Evolutionary conservation across 108 stramenopile species (phyloP).

Genomic region (Discostella stelligeroides): DNA sequence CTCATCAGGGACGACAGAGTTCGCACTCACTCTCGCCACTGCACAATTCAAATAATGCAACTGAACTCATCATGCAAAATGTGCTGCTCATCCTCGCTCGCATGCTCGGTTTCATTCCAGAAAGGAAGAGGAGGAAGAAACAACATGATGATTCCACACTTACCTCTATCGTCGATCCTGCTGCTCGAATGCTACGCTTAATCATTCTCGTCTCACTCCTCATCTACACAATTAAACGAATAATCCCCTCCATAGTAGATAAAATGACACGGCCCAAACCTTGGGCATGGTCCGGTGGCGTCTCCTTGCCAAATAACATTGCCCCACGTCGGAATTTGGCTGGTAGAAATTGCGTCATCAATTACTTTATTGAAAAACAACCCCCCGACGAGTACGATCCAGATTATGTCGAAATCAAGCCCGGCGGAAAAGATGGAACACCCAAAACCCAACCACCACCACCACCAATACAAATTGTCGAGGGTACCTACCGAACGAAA

Average conservation of each 20-base stretch:
- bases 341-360: constrained; percentile 60
- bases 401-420: constrained; percentile 51
- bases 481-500: constrained; percentile 60
- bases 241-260: constrained; percentile 27
- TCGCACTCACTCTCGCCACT: constrained; percentile 1
- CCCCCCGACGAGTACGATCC: constrained; percentile 59
- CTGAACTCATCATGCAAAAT: constrained; percentile 13
- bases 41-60: not conserved
- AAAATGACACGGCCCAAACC: constrained; percentile 28
- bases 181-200: constrained; percentile 35
- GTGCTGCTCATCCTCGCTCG: constrained; percentile 24
- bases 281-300: constrained; percentile 43
- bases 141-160: not conserved
- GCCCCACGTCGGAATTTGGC: constrained; percentile 35
- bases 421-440: constrained; percentile 30
- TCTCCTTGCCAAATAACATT: constrained; percentile 13
- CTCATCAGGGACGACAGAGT: not conserved
- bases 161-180: constrained; percentile 42
- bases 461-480: constrained; percentile 32
- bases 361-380: constrained; percentile 63
- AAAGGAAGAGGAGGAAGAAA: constrained; percentile 16
- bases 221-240: constrained; percentile 11
- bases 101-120: constrained; percentile 28
- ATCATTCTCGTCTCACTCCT: constrained; percentile 30
- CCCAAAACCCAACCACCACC: constrained; percentile 18